These are phyloP conservation scores for Candida maltosa DNA, from an alignment of 805 yeast genomes.

Conservation along the genomic window DNA sequence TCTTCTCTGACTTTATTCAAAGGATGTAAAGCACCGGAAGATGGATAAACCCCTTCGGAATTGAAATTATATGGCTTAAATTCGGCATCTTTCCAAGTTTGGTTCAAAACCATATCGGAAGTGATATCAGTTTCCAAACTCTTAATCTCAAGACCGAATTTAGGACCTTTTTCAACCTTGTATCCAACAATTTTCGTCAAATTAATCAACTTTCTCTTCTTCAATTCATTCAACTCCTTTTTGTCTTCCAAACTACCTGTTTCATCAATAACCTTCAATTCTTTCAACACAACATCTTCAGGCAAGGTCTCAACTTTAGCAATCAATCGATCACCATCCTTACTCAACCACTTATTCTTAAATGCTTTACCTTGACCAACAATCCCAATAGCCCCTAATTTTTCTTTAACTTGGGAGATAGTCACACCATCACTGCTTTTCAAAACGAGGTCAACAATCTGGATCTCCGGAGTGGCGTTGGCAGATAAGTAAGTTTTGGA, in stretches of 20 bases:
- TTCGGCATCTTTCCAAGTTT: conserved; percentile 76
- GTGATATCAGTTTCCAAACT: conserved; percentile 92
- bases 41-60: conserved; percentile 86
- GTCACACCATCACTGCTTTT: conserved; percentile 75
- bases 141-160: conserved; percentile 77
- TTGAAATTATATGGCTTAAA: conserved; percentile 96
- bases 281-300: conserved; percentile 62
- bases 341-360: conserved; percentile 93
- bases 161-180: conserved; percentile 73
- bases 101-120: conserved; percentile 81
- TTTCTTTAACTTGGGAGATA: conserved; percentile 67
- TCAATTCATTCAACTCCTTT: conserved; percentile 77
- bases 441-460: conserved; percentile 72
- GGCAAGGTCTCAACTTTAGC: conserved; percentile 57
- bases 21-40: conserved; percentile 94
- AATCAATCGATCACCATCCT: conserved; percentile 78
- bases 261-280: conserved; percentile 53
- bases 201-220: conserved; percentile 84
- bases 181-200: conserved; percentile 74
- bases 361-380: conserved; percentile 97
- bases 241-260: conserved; percentile 58
- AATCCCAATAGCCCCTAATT: conserved; percentile 80
- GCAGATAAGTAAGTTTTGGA: conserved; percentile 72
- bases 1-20: conserved; percentile 95
- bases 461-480: conserved; percentile 83